Percentiles rank a stretch among this genome's conserved stretches.
phyloP scores from a whole-genome alignment of 768 basidiomycete genomes.

The Dendrothele bispora region DNA sequence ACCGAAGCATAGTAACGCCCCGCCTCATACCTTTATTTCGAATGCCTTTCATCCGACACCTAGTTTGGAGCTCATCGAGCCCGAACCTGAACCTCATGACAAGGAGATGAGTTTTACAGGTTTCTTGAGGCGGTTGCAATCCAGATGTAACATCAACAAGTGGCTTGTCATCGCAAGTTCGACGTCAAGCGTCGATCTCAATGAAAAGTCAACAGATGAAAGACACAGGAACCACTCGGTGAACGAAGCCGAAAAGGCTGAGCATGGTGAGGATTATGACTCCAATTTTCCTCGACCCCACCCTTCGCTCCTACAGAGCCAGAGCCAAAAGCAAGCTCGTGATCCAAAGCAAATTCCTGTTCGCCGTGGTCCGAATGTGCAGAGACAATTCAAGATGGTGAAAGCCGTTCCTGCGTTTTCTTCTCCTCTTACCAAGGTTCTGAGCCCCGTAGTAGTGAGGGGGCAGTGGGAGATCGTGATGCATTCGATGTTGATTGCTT shows the following conservation, averaged over 20 bases:
- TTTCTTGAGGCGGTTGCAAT: constrained; percentile 42
- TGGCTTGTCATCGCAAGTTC: constrained; percentile 27
- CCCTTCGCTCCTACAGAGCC: constrained; percentile 1
- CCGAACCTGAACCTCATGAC: constrained; percentile 18
- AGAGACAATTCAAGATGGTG: constrained; percentile 43
- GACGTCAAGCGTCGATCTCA: not conserved
- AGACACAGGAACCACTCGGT: too few species aligned
- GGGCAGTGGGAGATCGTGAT: constrained; percentile 86
- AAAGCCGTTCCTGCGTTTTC: constrained; percentile 70
- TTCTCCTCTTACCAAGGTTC: constrained; percentile 64
- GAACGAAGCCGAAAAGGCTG: too few species aligned
- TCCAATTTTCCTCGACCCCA: constrained; percentile 7
- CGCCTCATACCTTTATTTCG: not conserved
- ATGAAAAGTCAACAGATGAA: constrained; percentile 1
- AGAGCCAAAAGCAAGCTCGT: too few species aligned
- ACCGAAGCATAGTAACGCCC: not conserved
- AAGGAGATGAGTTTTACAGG: constrained; percentile 24
- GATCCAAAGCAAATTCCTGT: not conserved
- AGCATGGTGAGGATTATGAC: not conserved
- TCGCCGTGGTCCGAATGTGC: not conserved
- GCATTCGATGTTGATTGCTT: constrained; percentile 50
- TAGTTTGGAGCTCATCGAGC: constrained; percentile 11
- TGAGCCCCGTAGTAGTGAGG: constrained; percentile 70
- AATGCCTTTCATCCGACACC: not conserved
- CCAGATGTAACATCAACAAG: constrained; percentile 39